Evolutionary conservation across 140 eudicot species (phyloP).

Genomic region (Stevia rebaudiana): DNA sequence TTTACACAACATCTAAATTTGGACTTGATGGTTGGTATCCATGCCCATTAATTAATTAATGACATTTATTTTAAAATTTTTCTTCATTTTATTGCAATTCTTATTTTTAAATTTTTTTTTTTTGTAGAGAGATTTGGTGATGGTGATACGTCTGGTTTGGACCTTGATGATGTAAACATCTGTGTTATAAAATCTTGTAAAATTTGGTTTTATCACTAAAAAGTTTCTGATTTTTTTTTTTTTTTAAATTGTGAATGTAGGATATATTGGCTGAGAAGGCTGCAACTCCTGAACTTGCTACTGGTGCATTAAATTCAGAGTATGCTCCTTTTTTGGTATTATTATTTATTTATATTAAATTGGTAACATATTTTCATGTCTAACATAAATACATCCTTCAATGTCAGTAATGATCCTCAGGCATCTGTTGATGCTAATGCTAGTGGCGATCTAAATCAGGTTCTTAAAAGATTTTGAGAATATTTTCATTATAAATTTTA

Average conservation of each 20-base stretch:
- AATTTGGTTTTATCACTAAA: neutral
- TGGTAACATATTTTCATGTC: constrained; percentile 10
- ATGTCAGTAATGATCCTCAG: constrained; percentile 48
- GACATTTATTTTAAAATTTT: neutral
- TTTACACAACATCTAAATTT: constrained; percentile 78
- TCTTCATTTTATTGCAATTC: neutral
- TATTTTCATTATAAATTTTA: constrained; percentile 1
- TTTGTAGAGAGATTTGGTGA: constrained; percentile 92
- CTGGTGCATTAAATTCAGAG: constrained; percentile 37
- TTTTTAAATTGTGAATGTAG: constrained; percentile 38
- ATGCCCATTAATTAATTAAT: neutral
- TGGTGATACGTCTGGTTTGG: constrained; percentile 81
- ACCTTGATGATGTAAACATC: constrained; percentile 83
- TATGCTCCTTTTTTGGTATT: constrained; percentile 6
- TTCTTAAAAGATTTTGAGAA: constrained; percentile 7
- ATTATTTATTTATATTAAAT: too few relatives aligned
- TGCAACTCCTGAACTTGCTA: constrained; percentile 46
- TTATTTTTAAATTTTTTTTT: constrained; percentile 9
- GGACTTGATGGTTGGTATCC: constrained; percentile 82
- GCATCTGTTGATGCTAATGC: constrained; percentile 37
- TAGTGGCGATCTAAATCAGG: constrained; percentile 28
- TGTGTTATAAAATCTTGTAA: neutral
- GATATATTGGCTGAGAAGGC: constrained; percentile 65
- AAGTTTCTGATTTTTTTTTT: too few relatives aligned
- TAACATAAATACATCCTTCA: constrained; percentile 13